Base-by-base conservation (phyloP, 2,329 filamentous ascomycete genomes). In the Xylariaceae sp. region DNA sequence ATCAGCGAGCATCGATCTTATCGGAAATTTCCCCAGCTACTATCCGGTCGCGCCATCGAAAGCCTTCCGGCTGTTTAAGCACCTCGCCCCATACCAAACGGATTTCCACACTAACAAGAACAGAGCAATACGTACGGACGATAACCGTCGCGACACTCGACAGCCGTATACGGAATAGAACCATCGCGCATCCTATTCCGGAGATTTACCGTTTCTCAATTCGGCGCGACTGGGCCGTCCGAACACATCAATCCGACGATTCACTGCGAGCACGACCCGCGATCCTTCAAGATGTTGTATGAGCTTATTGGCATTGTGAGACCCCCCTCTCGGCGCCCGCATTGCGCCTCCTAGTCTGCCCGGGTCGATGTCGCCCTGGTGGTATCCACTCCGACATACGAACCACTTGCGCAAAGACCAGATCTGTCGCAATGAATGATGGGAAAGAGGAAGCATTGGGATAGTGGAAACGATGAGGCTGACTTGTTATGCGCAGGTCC, bases 271-370 rank as follows among this genome's bases (percentile, higher is more conserved):
- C 17, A 18, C 23, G 9, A 11, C 15, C 39, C n/a, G 15, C 17
- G n/a, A 5, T 44, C 34, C 41, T 35, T 34, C 61, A 65, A 64
- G 61, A 71, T 99, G 94, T 80, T 99, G 78, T 99, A 99, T 82
- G 94, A 99, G 80, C 81, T 97, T 72, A 94, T 99, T 76, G 94
- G 90, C 75, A 88, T 97, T 78, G 94, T 97, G 79, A 71, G 88
- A 79, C 15, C 11, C 39, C 34, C 18, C 55, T 9, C n/a, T 52
- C 49, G 23, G n/a, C 9, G 30, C 23, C 11, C 13, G 35, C 6
- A 9, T 45, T 34, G 23, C 37, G 37, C 9, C 8, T 13, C 13
- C 37, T 9, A 41, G 37, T 2, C 15, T 13, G 51, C 17, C 30
- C 18, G 15, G 18, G 4, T 13, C 23, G n/a, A 45, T 48, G 18